Evolutionary conservation across 352 stramenopile species (phyloP), one percentile per base, ranked within the genome.

Genomic region (Globisporangium recalcitrans): DNA sequence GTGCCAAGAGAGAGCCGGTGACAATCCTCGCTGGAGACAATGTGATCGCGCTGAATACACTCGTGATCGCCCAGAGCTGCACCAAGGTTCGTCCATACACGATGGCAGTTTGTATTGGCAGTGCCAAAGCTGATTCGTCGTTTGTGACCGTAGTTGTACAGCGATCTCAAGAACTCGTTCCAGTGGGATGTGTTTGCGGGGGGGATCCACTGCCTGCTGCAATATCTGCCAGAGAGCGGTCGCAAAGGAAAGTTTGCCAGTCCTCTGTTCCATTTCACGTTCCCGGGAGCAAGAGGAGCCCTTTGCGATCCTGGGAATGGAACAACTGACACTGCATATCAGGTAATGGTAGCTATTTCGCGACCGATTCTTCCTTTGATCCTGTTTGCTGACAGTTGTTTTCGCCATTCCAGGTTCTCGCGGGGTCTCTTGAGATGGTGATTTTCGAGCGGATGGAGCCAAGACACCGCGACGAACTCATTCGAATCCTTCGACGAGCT

Each of bases 111-210:
- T 42, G 11, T 19, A 4, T 19, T 42, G 9, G 14, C 16, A 10
- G 26, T 14, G n/a, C n/a, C 11, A 40, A 65, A 4, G 62, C 31
- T 10, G 16, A 24, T 58, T 47, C 68, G 19, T 24, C 48, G 42
- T 62, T 26, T 57, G 4, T 73, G 6, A 53, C 26, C 27, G 2
- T 53, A 93, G 81, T 67, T 94, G 3, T 78, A 90, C 51, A 85
- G 75, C 54, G 84, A 94, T 48, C 71, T 94, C 26, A 88, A 87
- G 54, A 88, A 90, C 70, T 78, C 80, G 31, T 94, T 93, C 65
- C 82, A 89, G 34, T 94, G 85, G 85, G 78, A 92, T 61, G 69
- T 94, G 6, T 93, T 94, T 64, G 81, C 85, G 19, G 83, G 85
- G 19, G 85, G 85, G 7, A 89, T 88, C 22, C 80, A 94, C 55